Base-by-base conservation (phyloP, 1,139 yeast genomes). In the Debaryomyces singareniensis region DNA sequence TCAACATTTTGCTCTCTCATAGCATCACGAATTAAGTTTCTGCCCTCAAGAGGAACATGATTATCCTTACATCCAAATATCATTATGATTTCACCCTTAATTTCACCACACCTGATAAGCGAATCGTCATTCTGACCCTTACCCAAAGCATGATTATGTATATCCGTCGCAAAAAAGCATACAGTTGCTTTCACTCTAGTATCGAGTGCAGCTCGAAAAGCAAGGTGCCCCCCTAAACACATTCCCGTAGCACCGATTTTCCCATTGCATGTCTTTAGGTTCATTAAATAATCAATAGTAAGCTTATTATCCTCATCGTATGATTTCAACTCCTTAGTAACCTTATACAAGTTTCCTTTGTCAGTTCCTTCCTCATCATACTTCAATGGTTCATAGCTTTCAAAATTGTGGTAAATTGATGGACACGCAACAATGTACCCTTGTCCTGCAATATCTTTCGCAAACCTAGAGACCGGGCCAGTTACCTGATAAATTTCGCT, bases 151-250 rank as follows among this genome's bases (percentile, higher is more conserved):
- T 68, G 76, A 35, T 65, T 61, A 47, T 83, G 93, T 47, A 83
- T 78, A 46, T 83, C 94, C 7, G 94, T 83, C 11, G 89, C 85
- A 56, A 83, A 83, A 56, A 81, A 83, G 38, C 87, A 77, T 13
- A 81, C 83, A 6, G 80, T 71, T 11, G 91, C 86, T 16, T 61
- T 58, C 22, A 82, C 75, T 33, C 86, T 58, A 18, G 70, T 65
- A 45, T 82, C 87, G 40, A 82, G 64, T 5, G 82, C 72, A 2
- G 85, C 75, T 43, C 94, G 67, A 54, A 73, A 80, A 1, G 94
- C 91, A 46, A 82, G 61, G 49, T 83, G 93, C 2, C 94, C 94
- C 13, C 94, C 94, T 26, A 83, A 71, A 50, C 94, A 83, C 89
- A 83, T 83, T 15, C 94, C 94, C 2, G 91, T 80, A 30, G 89